These are phyloP conservation scores for Thamnidium elegans DNA, from an alignment of 192 early-diverging fungal genomes.

Conservation along the genomic window DNA sequence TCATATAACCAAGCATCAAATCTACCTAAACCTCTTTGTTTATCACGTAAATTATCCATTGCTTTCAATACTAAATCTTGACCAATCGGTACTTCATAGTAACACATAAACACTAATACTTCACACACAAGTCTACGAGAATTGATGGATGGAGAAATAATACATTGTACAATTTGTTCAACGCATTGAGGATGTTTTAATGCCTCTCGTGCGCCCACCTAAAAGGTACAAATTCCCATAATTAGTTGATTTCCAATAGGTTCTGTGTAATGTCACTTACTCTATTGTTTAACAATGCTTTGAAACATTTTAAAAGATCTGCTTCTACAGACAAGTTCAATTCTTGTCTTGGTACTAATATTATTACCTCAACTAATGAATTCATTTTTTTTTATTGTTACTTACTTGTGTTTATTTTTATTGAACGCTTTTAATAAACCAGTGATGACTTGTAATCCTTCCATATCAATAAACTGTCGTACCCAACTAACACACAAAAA, in stretches of 20 bases:
- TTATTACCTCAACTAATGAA: neutral
- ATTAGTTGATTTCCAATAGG: neutral
- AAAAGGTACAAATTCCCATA: neutral
- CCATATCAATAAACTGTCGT: conserved; percentile 72
- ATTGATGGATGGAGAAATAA: conserved; percentile 66
- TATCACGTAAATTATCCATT: conserved; percentile 69
- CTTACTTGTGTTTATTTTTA: conserved; percentile 48
- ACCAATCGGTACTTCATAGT: conserved; percentile 69
- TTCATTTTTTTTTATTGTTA: neutral
- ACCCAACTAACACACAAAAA: conserved; percentile 57
- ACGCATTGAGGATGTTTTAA: conserved; percentile 71
- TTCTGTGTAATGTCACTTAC: conserved; percentile 8
- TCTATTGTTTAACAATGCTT: conserved; percentile 70
- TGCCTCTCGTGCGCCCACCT: conserved; percentile 76
- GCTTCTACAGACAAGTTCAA: conserved; percentile 69
- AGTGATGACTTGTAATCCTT: conserved; percentile 66
- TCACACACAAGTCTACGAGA: conserved; percentile 73
- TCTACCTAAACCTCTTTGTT: conserved; percentile 56
- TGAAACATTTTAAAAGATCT: conserved; percentile 77
- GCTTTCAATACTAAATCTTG: conserved; percentile 77
- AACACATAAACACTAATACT: conserved; percentile 74
- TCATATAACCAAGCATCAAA: conserved; percentile 79
- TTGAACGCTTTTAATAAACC: conserved; percentile 62
- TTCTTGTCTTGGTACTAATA: conserved; percentile 43
- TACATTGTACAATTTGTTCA: conserved; percentile 66